Conservation (phyloP, 768 basidiomycete genomes). For the Macrolepiota fuliginosa region DNA sequence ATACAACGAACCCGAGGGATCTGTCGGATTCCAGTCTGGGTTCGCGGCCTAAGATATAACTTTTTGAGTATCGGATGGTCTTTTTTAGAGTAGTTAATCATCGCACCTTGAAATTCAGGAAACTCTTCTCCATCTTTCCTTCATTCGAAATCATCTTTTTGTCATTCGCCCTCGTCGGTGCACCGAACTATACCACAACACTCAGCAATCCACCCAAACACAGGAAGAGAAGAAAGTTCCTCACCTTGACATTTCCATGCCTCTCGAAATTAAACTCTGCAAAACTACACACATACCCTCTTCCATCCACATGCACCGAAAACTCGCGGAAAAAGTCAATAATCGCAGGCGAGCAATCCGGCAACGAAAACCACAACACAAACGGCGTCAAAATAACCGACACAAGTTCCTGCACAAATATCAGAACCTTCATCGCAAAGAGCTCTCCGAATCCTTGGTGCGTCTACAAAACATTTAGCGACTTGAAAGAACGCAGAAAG, state of each 20-base stretch:
- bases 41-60: constrained; percentile 65
- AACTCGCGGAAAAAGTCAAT: constrained; percentile 99
- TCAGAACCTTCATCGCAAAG: constrained; percentile 88
- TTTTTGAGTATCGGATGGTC: neutral
- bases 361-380: constrained; percentile 90
- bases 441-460: constrained; percentile 90
- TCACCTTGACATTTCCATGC: constrained; percentile 87
- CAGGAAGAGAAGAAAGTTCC: neutral
- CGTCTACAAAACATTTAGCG: constrained; percentile 56
- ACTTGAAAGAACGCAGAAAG: too few species aligned
- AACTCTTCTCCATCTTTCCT: constrained; percentile 99
- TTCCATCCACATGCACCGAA: constrained; percentile 92
- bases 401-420: constrained; percentile 84
- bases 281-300: constrained; percentile 97
- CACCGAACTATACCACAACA: constrained; percentile 66
- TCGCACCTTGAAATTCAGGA: constrained; percentile 84
- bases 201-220: neutral
- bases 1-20: constrained; percentile 89
- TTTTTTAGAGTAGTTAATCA: too few species aligned
- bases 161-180: constrained; percentile 65
- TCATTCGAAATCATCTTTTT: constrained; percentile 82
- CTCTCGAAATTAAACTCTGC: constrained; percentile 98
- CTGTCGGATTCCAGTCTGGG: constrained; percentile 92
- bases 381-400: constrained; percentile 95
- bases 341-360: constrained; percentile 83